Evolutionary conservation across 1,284 basidiomycete species (phyloP).

Genomic region (Takashimella tepidaria): DNA sequence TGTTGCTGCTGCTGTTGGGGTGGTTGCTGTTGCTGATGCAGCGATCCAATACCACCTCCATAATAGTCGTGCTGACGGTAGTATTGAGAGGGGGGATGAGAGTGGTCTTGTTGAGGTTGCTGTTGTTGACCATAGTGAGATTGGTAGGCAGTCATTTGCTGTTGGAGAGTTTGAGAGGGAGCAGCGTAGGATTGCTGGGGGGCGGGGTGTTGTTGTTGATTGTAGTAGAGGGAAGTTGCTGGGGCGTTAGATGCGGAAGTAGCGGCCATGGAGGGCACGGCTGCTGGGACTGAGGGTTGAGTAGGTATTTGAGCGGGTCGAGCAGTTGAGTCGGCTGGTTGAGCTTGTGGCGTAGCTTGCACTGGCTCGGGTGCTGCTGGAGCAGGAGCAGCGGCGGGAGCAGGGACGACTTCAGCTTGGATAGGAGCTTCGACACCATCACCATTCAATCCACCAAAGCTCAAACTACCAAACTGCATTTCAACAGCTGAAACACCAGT

Average conservation of each 20-base stretch:
- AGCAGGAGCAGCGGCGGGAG: constrained; percentile 14
- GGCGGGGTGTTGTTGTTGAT: constrained; percentile 18
- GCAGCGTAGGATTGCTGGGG: constrained; percentile 38
- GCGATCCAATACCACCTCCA: constrained; percentile 23
- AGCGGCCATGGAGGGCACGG: constrained; percentile 7
- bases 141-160: constrained; percentile 24
- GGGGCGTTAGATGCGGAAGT: constrained; percentile 3
- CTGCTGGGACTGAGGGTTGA: constrained; percentile 5
- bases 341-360: constrained; percentile 9
- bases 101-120: constrained; percentile 19
- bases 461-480: constrained; percentile 49
- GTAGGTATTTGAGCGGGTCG: constrained; percentile 6
- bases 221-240: constrained; percentile 7
- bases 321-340: constrained; percentile 11
- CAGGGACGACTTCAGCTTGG: constrained; percentile 15
- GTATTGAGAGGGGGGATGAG: constrained; percentile 22
- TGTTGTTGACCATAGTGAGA: constrained; percentile 18
- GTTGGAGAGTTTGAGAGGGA: constrained; percentile 29
- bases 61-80: constrained; percentile 38
- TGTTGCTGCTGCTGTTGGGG: constrained; percentile 22
- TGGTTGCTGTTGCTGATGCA: constrained; percentile 22
- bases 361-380: constrained; percentile 15
- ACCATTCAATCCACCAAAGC: constrained; percentile 45
- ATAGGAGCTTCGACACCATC: constrained; percentile 43
- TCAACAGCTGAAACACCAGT: constrained; percentile 40